Base-by-base conservation (phyloP, 768 basidiomycete genomes). In the Boletales sp. region DNA sequence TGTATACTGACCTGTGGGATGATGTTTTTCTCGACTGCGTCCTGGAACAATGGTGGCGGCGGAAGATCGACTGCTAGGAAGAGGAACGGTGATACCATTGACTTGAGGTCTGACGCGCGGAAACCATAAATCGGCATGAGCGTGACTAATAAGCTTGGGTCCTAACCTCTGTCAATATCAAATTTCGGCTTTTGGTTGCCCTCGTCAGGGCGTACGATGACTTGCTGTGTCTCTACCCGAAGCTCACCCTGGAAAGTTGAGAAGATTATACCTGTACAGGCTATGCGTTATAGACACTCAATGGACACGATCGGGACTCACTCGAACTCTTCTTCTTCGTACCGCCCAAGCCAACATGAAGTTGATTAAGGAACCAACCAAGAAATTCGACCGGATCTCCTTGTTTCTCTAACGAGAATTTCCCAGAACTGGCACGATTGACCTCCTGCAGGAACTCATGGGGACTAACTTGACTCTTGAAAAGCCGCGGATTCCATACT, bases 391-490 rank as follows among this genome's bases (percentile, higher is more conserved):
- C 84, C 13, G 97, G 97, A 67, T 99, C 97, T 1, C 97, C 97
- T 71, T 94, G 92, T 63, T 89, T 78, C 62, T 95, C 94, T 56
- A 97, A 76, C 54, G 90, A 84, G 72, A 94, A 98, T 71, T 91
- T 93, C 14, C 91, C 94, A 40, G 73, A 79, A 61, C 91, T 94
- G 43, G 87, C 86, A 55, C 92, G 79, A 58, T 87, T 86, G 48
- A 98, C 94, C 71, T 98, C 97, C 69, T 99, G 97, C 48, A 99
- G 72, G 67, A 98, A 94, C 66, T 99, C 97, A 66, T 99, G 97
- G n/a, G 97, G 97, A 58, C 87, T 90, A 59, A 97, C 94, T 77
- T 99, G 97, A 52, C 89, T 87, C 69, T 99, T 99, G 82, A 99
- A 99, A 48, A 95, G 72, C 44, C 86, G 77, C 9, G 94, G 92